A percentile compares a stretch with the other conserved stretches of the same genome.
Conservation (phyloP, 2,329 filamentous ascomycete genomes). For the Dothistroma pini region DNA sequence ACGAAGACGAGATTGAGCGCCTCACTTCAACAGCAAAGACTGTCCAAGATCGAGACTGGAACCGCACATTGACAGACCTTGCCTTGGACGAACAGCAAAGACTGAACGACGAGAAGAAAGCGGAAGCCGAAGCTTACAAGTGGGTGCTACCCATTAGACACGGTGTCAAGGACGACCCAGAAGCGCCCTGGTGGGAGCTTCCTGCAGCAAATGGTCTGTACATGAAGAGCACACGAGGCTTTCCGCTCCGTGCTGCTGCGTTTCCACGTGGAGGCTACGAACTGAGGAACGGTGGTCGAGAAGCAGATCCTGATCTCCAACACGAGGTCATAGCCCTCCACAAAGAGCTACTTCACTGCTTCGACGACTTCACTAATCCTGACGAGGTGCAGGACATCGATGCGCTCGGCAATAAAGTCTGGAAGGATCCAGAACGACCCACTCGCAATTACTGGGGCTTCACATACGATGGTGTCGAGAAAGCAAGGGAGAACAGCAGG, state of each 20-base stretch:
- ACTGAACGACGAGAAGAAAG: conserved; percentile 7
- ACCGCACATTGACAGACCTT: conserved; percentile 1
- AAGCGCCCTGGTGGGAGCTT: conserved; percentile 31
- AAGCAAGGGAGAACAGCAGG: conserved; percentile 21
- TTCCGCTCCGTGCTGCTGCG: conserved; percentile 26
- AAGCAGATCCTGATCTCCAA: conserved; percentile 20
- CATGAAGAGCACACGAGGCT: conserved; percentile 29
- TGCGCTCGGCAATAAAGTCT: conserved; percentile 32
- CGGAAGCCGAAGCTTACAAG: conserved; percentile 11
- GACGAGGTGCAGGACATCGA: conserved; percentile 32
- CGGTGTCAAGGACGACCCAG: conserved; percentile 25
- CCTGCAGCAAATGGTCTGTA: conserved; percentile 33
- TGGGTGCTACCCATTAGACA: conserved; percentile 26
- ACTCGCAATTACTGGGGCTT: conserved; percentile 35
- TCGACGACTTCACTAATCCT: conserved; percentile 28
- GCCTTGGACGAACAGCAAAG: conserved; percentile 5
- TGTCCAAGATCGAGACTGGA: conserved; percentile 2
- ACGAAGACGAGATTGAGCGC: conserved; percentile 4
- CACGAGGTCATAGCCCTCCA: conserved; percentile 25
- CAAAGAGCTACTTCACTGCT: conserved; percentile 25
- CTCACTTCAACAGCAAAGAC: not conserved
- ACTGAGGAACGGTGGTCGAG: conserved; percentile 23
- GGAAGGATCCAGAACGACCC: conserved; percentile 29
- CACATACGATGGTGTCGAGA: conserved; percentile 24
- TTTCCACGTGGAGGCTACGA: conserved; percentile 28